Conservation (phyloP, 2,329 filamentous ascomycete species). For the Plenodomus tracheiphilus region DNA sequence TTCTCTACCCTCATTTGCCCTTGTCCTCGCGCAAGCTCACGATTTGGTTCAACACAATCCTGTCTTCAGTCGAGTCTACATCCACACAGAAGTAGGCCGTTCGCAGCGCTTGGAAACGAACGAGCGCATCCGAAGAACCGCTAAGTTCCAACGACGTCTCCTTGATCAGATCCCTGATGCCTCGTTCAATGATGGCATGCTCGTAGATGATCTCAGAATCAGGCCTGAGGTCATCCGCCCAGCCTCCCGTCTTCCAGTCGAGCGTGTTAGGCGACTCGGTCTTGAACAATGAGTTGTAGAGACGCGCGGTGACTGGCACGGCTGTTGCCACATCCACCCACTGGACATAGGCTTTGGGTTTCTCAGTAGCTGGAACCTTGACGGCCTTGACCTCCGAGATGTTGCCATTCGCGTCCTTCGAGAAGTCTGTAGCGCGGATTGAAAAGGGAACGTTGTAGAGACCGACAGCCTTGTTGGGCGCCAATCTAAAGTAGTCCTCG, state of each 20-base stretch:
- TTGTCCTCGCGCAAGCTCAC: slow-evolving; percentile 86
- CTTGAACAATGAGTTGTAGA: slow-evolving; percentile 84
- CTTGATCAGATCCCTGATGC: slow-evolving; percentile 80
- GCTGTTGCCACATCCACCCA: slow-evolving; percentile 77
- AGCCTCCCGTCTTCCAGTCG: slow-evolving; percentile 70
- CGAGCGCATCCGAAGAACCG: slow-evolving; percentile 48
- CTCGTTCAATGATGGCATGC: slow-evolving; percentile 78
- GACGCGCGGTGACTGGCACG: slow-evolving; percentile 65
- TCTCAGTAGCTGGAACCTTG: slow-evolving; percentile 67
- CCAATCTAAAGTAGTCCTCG: slow-evolving; percentile 76
- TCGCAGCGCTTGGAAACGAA: slow-evolving; percentile 89
- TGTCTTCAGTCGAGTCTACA: slow-evolving; percentile 68
- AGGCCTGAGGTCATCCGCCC: slow-evolving; percentile 81
- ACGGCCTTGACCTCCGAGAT: slow-evolving; percentile 69
- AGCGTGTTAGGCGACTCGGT: slow-evolving; percentile 78
- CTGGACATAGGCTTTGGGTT: slow-evolving; percentile 75
- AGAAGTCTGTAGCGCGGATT: slow-evolving; percentile 69
- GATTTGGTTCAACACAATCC: slow-evolving; percentile 85
- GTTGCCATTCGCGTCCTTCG: slow-evolving; percentile 66
- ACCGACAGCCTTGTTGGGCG: slow-evolving; percentile 74
- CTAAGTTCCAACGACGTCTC: slow-evolving; percentile 37
- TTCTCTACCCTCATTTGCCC: slow-evolving; percentile 24
- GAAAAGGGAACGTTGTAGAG: slow-evolving; percentile 72
- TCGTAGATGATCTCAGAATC: slow-evolving; percentile 80
- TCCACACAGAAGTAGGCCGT: slow-evolving; percentile 89